Evolutionary conservation across 306 rosid genomes (phyloP).

Genomic region (Cicer cuneatum): DNA sequence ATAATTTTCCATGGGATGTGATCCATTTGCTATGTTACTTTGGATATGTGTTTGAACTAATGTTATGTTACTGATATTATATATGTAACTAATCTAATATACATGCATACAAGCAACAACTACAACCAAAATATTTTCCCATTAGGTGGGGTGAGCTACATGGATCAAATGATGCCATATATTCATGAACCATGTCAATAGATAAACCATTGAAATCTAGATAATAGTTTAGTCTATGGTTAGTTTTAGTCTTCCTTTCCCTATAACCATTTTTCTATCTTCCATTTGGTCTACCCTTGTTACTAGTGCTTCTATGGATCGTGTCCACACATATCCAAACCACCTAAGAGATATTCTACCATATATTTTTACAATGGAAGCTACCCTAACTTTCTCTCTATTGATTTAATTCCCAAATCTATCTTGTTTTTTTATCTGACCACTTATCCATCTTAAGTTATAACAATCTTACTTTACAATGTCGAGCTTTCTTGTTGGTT

Average conservation of each 20-base stretch:
- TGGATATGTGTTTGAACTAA: constrained; percentile 31
- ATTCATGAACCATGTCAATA: background rate
- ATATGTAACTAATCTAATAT: constrained; percentile 8
- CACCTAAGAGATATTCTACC: background rate
- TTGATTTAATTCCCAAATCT: background rate
- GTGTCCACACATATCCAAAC: background rate
- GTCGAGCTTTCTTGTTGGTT: background rate
- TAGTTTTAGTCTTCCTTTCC: background rate
- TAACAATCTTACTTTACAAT: constrained; percentile 1
- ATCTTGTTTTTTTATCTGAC: background rate
- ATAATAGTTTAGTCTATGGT: background rate
- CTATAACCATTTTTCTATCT: background rate
- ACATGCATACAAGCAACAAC: background rate
- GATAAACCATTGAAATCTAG: background rate
- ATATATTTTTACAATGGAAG: constrained; percentile 1
- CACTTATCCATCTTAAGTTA: background rate
- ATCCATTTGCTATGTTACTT: background rate
- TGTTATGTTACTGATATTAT: background rate
- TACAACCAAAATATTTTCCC: background rate
- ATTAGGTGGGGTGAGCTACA: background rate
- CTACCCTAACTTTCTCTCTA: background rate
- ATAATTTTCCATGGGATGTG: background rate
- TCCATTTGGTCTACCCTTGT: background rate
- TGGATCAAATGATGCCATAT: constrained; percentile 7
- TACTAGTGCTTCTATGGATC: constrained; percentile 1